Conservation (phyloP, 164 flowering plant species). For the Hamamelis virginiana region DNA sequence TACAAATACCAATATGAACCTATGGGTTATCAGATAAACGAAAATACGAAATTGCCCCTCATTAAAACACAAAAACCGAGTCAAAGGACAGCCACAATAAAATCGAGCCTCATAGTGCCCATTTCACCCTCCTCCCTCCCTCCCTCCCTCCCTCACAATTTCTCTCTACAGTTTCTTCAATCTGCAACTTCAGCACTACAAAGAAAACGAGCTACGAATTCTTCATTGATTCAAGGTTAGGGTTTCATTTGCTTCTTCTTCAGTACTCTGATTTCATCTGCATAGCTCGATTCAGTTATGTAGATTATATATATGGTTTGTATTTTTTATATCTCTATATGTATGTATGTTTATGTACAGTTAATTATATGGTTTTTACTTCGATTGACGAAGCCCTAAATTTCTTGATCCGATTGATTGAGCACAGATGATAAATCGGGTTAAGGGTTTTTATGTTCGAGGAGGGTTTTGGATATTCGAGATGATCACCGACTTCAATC, state of each 20-base stretch:
- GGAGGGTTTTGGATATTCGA: neutral
- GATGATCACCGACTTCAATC: neutral
- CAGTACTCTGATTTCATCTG: neutral
- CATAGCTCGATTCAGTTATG: neutral
- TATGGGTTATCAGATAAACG: conserved; percentile 4
- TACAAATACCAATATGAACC: neutral
- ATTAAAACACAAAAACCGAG: conserved; percentile 9
- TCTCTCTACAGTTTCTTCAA: conserved; percentile 10
- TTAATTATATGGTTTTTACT: neutral
- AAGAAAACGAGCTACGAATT: neutral
- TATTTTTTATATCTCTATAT: neutral
- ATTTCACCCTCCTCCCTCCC: neutral
- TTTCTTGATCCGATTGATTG: conserved; percentile 5
- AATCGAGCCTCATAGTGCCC: conserved; percentile 5
- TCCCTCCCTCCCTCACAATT: neutral
- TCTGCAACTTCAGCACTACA: conserved; percentile 10
- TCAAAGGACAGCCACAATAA: conserved; percentile 20
- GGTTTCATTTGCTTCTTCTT: neutral
- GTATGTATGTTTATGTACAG: neutral
- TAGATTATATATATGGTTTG: neutral
- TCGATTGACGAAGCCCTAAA: neutral
- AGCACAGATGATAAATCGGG: neutral
- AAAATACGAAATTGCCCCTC: conserved; percentile 11
- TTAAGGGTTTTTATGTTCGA: neutral
- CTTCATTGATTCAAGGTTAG: conserved; percentile 16